phyloP scores from a whole-genome alignment of 441 rosid species.

The Erodium texanum region DNA sequence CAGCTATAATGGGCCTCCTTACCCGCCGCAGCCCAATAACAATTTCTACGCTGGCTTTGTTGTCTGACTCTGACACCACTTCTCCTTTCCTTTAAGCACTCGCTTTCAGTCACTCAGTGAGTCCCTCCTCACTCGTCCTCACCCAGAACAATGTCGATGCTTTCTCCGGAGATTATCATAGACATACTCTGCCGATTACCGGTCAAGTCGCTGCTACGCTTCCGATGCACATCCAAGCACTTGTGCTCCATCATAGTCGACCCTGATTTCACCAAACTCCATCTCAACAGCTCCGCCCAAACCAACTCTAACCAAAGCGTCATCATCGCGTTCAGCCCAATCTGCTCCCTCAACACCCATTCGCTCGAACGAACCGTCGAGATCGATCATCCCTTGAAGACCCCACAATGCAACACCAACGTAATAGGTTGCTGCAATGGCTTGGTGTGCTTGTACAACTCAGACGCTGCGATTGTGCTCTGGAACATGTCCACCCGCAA shows the following conservation, averaged over 20 bases:
- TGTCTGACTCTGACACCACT: too few species aligned
- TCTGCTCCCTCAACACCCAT: constrained; percentile 21
- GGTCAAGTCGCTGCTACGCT: background rate
- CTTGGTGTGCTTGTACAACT: constrained; percentile 38
- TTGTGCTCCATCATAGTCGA: background rate
- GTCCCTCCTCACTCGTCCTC: background rate
- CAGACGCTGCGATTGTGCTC: constrained; percentile 38
- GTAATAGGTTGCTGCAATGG: constrained; percentile 51
- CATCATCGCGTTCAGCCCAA: constrained; percentile 21
- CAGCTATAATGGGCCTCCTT: too few species aligned
- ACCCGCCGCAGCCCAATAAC: too few species aligned
- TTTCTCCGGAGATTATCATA: background rate
- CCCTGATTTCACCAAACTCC: constrained; percentile 10
- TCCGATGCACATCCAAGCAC: background rate
- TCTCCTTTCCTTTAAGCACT: too few species aligned
- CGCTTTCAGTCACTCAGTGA: background rate
- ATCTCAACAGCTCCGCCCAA: constrained; percentile 20
- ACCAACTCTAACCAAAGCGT: constrained; percentile 21
- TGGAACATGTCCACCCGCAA: constrained; percentile 44
- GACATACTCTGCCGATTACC: background rate
- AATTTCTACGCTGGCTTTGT: too few species aligned
- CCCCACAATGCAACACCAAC: constrained; percentile 29
- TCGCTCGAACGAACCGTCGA: constrained; percentile 17
- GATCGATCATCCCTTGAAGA: constrained; percentile 32
- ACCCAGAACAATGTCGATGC: background rate